Evolutionary conservation across 179 eudicot species (phyloP), one percentile per base, ranked within the genome.

Genomic region (Carnegiea gigantea): DNA sequence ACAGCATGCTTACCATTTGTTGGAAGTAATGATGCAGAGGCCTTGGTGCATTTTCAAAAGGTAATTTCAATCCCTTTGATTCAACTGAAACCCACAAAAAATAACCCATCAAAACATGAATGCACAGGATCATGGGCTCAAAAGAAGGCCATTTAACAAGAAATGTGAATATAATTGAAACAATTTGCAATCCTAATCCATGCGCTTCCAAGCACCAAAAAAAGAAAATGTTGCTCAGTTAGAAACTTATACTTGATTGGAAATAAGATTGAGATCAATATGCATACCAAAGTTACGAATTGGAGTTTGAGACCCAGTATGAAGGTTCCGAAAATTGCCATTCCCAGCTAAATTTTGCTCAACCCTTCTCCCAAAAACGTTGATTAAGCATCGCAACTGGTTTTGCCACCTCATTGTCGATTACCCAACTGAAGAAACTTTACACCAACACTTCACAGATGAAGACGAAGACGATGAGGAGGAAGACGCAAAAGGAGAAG

Each of bases 21-120:
- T 93, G 98, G 70, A 91, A 71, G 86, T 89, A 91, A 1, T 87
- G 90, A 75, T 88, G 85, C 9, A 91, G 85, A 38, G 94, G 96
- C 78, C 92, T 85, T 71, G 90, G 79, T 48, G 53, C 77, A 78
- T 83, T 73, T 59, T 87, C 68, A 76, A 76, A 83, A 65, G 81
- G 82, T 57, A 79, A 85, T 75, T 73, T 83, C 79, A 57, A 74
- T 67, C 71, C 82, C 43, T 70, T 68, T 48, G 86, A 81, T 80
- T 86, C 84, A 70, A 82, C 85, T 86, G 75, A 77, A 78, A 82
- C 79, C 81, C 70, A 73, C 40, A 78, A 7, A 53, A 84, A 79
- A 75, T 81, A 84, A 20, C 86, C 91, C 83, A 86, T 83, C 78
- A 77, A 70, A 59, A 48, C 40, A 20, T 38, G 14, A 40, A 70